Evolutionary conservation across 2,329 filamentous ascomycete species (phyloP), one percentile per base, ranked within the genome.

Genomic region (Stemphylium vesicarium): DNA sequence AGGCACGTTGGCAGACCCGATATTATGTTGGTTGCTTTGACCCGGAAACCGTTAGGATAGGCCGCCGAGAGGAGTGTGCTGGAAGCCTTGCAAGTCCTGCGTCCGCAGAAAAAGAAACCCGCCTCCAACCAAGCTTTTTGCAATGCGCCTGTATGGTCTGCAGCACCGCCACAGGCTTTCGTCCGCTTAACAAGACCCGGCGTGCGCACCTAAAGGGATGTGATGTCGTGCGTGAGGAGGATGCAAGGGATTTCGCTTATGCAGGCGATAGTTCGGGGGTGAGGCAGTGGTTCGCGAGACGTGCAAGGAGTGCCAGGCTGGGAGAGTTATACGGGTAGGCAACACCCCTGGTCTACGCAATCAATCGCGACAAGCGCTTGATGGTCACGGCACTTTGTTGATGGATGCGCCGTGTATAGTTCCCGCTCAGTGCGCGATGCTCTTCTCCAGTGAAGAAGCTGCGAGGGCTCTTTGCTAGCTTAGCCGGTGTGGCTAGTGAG

Each of bases 141-240:
- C 26, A 9, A 29, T 38, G 43, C 44, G 42, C 48, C 45, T 53
- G 36, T 48, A 42, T 41, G 31, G 26, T 50, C 44, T 60, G 52
- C 53, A 59, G 50, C 60, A 57, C 56, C 58, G 53, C 60, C 58
- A 63, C 58, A 44, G 44, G 31, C 48, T 44, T 31, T 54, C 39
- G 43, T 50, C 42, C 52, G 55, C 43, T 48, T 39, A 18, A 31
- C 24, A 52, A 44, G 33, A 47, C 13, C 41, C 50, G 51, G 52
- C 48, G 44, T 48, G 40, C 40, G 49, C 45, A 50, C 32, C 31
- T 35, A 55, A 35, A 26, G 37, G 55, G 42, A 35, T 1, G 9
- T 29, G 16, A 31, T 16, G 39, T 52, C 33, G 29, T 20, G 24
- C 33, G 11, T 32, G 15, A 43, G 11, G 16, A 13, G 15, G 43